These are phyloP conservation scores for Emmonsiellopsis sp. DNA, from an alignment of 2,329 filamentous ascomycete genomes.

Conservation along the genomic window DNA sequence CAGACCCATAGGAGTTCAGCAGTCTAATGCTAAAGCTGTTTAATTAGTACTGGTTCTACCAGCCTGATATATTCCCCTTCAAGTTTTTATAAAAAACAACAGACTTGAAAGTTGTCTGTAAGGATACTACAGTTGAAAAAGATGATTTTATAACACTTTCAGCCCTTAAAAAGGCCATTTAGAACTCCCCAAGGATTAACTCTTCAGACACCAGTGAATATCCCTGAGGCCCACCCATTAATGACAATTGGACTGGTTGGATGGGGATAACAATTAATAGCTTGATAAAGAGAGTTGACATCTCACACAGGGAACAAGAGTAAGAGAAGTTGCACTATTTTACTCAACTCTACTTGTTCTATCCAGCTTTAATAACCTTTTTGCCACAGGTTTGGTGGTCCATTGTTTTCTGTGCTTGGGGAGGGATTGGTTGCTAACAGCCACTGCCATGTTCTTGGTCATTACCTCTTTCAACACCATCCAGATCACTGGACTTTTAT, in stretches of 20 bases:
- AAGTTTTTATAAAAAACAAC: slow-evolving; percentile 5
- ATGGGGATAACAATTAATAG: slow-evolving; percentile 2
- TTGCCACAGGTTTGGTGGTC: not conserved
- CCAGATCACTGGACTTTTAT: slow-evolving; percentile 2
- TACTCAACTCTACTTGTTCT: not conserved
- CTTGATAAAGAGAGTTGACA: not conserved
- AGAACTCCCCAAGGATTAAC: slow-evolving; percentile 1
- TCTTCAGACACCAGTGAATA: not conserved
- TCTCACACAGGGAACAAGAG: not conserved
- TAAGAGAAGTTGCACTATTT: not conserved
- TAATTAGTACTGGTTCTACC: not conserved
- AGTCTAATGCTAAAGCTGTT: slow-evolving; percentile 1
- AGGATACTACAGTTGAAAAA: slow-evolving; percentile 5
- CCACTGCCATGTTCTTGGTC: not conserved
- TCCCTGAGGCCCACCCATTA: not conserved
- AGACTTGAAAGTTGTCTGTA: slow-evolving; percentile 7
- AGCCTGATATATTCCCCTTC: not conserved
- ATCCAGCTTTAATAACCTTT: not conserved
- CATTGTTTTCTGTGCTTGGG: not conserved
- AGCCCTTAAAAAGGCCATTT: slow-evolving; percentile 1
- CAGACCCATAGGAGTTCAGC: slow-evolving; percentile 3
- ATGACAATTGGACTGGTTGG: slow-evolving; percentile 5
- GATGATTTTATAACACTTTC: slow-evolving; percentile 1
- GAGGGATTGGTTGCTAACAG: not conserved
- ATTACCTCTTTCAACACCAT: not conserved